Percentiles rank a stretch among this genome's conserved stretches.
phyloP scores from a whole-genome alignment of 495 filamentous ascomycete species.

The Penicillium alfredii region DNA sequence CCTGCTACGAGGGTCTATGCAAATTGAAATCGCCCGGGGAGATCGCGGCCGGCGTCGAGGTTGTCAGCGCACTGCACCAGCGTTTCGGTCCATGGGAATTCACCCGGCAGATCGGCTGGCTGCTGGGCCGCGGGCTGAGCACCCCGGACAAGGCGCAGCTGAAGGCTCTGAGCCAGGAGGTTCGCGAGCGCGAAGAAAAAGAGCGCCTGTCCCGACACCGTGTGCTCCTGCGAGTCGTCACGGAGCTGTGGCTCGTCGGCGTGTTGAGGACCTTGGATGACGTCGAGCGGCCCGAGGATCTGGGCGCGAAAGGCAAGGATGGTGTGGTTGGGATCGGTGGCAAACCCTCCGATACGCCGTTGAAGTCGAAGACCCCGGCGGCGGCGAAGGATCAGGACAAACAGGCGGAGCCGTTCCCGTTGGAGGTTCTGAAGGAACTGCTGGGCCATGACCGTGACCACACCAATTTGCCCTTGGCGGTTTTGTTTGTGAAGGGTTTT shows the following conservation, averaged over 20 bases:
- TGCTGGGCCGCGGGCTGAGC: conserved; percentile 83
- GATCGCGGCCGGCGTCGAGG: conserved; percentile 84
- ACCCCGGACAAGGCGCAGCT: conserved; percentile 84
- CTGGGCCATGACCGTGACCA: conserved; percentile 91
- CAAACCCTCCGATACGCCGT: conserved; percentile 51
- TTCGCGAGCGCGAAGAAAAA: conserved; percentile 91
- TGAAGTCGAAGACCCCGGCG: conserved; percentile 32
- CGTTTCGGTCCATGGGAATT: conserved; percentile 89
- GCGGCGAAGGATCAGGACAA: conserved; percentile 35
- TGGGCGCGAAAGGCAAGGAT: conserved; percentile 61
- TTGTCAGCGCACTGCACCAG: conserved; percentile 91
- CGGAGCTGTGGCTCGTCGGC: conserved; percentile 93
- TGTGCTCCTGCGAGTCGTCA: conserved; percentile 79
- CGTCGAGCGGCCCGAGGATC: conserved; percentile 77
- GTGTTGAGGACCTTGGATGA: conserved; percentile 86
- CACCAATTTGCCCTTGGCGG: conserved; percentile 80
- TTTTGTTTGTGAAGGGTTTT: conserved; percentile 92
- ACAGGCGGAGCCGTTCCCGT: conserved; percentile 75
- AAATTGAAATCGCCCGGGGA: conserved; percentile 86
- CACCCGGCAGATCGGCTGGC: conserved; percentile 86
- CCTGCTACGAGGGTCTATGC: conserved; percentile 91
- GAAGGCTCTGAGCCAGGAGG: conserved; percentile 71
- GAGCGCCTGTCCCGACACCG: conserved; percentile 84
- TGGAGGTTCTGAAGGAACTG: conserved; percentile 95
- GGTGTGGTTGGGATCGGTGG: conserved; percentile 38